Conservation (phyloP, 192 early-diverging fungal species). For the Entomortierella lignicola region DNA sequence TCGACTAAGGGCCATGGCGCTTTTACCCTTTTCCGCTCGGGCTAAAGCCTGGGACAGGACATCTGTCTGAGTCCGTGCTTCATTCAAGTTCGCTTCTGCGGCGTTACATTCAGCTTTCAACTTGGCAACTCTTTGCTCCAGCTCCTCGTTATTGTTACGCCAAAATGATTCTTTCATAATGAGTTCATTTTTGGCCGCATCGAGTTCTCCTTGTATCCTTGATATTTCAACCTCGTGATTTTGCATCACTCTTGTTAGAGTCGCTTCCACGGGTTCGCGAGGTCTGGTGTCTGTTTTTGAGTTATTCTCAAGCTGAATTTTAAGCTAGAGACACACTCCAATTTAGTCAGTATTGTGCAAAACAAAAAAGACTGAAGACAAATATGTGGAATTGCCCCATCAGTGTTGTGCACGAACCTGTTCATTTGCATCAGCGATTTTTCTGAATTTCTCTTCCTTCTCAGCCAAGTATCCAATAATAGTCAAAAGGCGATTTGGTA, state of each 20-base stretch:
- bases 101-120: constrained; percentile 1
- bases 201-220: constrained; percentile 8
- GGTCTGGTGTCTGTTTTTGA: neutral
- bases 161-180: neutral
- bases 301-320: neutral
- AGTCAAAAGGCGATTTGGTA: constrained; percentile 4
- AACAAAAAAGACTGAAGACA: too few relatives aligned
- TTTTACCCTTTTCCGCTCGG: constrained; percentile 24
- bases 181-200: neutral
- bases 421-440: neutral
- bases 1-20: neutral
- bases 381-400: too few relatives aligned
- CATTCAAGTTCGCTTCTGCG: constrained; percentile 6
- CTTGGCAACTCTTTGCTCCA: neutral
- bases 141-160: neutral
- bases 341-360: neutral
- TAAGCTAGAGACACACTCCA: neutral
- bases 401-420: neutral
- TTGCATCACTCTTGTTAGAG: constrained; percentile 13
- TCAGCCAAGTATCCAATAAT: constrained; percentile 1
- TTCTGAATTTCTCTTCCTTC: neutral
- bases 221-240: neutral
- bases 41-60: constrained; percentile 1
- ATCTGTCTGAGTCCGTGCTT: constrained; percentile 3
- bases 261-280: constrained; percentile 1